phyloP scores from a whole-genome alignment of 1,139 yeast species.

The Meyerozyma sp. region DNA sequence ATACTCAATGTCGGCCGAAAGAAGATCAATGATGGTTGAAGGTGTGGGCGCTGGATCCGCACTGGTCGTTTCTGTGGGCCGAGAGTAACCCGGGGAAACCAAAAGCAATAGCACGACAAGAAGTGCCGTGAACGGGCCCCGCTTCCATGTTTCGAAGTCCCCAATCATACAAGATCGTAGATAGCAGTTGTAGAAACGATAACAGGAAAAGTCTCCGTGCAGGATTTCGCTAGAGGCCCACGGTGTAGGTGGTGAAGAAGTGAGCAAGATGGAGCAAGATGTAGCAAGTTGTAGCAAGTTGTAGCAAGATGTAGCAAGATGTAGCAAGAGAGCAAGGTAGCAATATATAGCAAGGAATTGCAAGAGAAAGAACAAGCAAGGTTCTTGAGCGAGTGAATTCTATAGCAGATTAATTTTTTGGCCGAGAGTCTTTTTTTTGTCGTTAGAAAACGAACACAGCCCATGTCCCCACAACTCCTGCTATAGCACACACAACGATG shows the following conservation, averaged over 20 bases:
- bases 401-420: no score
- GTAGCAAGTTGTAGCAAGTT: no score
- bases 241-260: background rate
- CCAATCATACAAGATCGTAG: background rate
- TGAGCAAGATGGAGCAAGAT: no score
- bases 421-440: no score
- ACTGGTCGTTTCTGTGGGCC: conserved; percentile 6
- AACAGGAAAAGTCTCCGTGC: background rate
- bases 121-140: background rate
- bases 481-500: conserved; percentile 17
- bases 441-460: conserved; percentile 27
- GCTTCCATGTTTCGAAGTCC: background rate
- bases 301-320: no score
- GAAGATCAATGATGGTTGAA: conserved; percentile 65
- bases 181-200: background rate
- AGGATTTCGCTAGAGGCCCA: background rate
- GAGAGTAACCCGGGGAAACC: conserved; percentile 1
- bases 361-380: no score
- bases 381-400: no score
- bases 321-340: no score
- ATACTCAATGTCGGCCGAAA: conserved; percentile 70
- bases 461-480: conserved; percentile 36
- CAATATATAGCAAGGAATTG: no score
- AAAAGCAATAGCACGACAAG: background rate
- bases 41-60: conserved; percentile 18